Percentiles rank a stretch among this genome's conserved stretches.
phyloP scores from a whole-genome alignment of 129 eudicot genomes.

The Flaveria trinervia region DNA sequence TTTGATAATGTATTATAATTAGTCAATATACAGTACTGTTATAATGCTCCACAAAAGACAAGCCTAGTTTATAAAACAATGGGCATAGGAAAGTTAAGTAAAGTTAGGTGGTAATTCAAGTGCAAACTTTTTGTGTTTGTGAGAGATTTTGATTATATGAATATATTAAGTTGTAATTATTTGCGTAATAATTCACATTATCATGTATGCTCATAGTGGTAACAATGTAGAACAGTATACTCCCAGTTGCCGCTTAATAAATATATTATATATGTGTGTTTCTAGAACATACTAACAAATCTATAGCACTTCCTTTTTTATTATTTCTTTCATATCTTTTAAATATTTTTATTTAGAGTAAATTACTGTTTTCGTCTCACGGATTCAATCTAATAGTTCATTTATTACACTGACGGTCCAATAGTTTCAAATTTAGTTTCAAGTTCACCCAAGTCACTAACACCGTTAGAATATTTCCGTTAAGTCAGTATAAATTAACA shows the following conservation, averaged over 20 bases:
- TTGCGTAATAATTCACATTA: constrained; percentile 12
- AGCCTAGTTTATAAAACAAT: constrained; percentile 24
- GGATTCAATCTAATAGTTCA: no score
- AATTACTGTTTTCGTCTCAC: no score
- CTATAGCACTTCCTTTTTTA: no score
- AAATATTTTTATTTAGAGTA: no score
- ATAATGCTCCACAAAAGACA: constrained; percentile 8
- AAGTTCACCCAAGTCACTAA: no score
- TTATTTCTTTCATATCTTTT: no score
- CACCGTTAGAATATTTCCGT: no score
- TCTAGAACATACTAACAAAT: no score
- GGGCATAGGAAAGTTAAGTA: constrained; percentile 18
- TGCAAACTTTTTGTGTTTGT: constrained; percentile 1
- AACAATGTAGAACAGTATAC: constrained; percentile 25
- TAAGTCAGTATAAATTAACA: no score
- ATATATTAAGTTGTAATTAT: constrained; percentile 2
- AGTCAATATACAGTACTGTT: background rate
- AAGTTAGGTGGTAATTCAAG: constrained; percentile 3
- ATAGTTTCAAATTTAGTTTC: no score
- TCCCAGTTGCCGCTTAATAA: constrained; percentile 43
- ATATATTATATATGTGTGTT: no score
- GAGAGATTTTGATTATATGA: constrained; percentile 14
- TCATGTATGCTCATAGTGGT: constrained; percentile 30
- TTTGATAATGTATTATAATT: background rate
- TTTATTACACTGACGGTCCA: no score